Percentiles rank a stretch among this genome's conserved stretches.
Conservation (phyloP, 345 rosid genomes). For the Eucalyptus virginea region DNA sequence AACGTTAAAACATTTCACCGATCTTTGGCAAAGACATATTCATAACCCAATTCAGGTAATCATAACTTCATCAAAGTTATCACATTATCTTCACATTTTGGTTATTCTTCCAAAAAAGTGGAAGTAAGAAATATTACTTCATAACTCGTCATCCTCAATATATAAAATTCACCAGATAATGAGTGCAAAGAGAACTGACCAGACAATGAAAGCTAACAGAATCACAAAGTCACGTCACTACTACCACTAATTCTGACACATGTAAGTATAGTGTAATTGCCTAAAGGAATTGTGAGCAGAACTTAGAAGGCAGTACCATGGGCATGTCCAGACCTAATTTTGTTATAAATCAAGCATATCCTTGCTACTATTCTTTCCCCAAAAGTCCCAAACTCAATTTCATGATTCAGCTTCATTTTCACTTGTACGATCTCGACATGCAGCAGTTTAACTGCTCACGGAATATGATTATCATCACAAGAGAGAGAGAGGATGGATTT, state of each 20-base stretch:
- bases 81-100: background rate
- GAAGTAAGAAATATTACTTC: background rate
- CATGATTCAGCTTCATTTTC: background rate
- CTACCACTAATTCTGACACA: background rate
- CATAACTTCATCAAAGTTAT: background rate
- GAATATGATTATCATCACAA: background rate
- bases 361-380: background rate
- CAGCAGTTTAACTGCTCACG: background rate
- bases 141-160: background rate
- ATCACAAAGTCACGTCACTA: background rate
- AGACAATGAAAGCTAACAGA: background rate
- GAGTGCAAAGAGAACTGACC: background rate
- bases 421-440: background rate
- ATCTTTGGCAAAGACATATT: background rate
- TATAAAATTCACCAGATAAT: background rate
- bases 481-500: background rate
- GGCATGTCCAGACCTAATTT: background rate
- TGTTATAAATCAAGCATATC: background rate
- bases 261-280: background rate
- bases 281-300: background rate
- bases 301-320: background rate
- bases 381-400: background rate
- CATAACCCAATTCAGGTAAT: background rate
- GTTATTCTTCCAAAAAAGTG: background rate
- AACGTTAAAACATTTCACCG: background rate